Evolutionary conservation across 1,139 yeast genomes (phyloP).

Genomic region (Meyerozyma athensensis): DNA sequence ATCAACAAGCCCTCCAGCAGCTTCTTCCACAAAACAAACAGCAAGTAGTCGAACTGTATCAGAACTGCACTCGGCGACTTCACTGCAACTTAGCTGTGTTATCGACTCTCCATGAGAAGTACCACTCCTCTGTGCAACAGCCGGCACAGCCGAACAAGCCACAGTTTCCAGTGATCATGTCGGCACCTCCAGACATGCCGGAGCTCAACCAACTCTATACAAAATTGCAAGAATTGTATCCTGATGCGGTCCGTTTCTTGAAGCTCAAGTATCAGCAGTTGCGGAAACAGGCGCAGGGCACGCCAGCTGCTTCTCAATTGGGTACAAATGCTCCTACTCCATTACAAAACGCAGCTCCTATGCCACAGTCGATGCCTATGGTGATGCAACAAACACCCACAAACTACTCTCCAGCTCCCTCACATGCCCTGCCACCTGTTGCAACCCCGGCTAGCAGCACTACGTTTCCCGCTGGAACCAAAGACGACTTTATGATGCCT

Average conservation of each 20-base stretch:
- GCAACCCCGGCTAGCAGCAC: neutral
- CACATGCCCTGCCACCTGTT: neutral
- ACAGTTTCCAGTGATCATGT: constrained; percentile 47
- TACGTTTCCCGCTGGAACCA: neutral
- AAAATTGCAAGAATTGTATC: constrained; percentile 48
- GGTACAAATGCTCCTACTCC: too few species aligned
- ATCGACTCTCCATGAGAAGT: constrained; percentile 48
- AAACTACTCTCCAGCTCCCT: neutral
- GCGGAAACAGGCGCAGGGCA: constrained; percentile 25
- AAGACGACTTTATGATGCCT: constrained; percentile 3
- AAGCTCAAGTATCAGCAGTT: constrained; percentile 43
- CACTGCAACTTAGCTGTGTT: constrained; percentile 53
- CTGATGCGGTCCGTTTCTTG: constrained; percentile 49
- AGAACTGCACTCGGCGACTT: constrained; percentile 47
- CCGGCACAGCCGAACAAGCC: constrained; percentile 27
- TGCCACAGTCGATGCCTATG: constrained; percentile 3
- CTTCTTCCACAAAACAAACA: constrained; percentile 34
- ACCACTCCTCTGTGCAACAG: constrained; percentile 31
- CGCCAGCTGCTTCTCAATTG: constrained; percentile 9
- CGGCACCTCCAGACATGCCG: constrained; percentile 54
- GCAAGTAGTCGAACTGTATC: constrained; percentile 42
- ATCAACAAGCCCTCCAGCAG: constrained; percentile 32
- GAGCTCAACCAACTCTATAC: constrained; percentile 45
- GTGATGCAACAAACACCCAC: constrained; percentile 3
- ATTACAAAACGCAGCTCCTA: constrained; percentile 1